Conservation (phyloP, 1,139 yeast species). For the Blastobotrys arbuscula region DNA sequence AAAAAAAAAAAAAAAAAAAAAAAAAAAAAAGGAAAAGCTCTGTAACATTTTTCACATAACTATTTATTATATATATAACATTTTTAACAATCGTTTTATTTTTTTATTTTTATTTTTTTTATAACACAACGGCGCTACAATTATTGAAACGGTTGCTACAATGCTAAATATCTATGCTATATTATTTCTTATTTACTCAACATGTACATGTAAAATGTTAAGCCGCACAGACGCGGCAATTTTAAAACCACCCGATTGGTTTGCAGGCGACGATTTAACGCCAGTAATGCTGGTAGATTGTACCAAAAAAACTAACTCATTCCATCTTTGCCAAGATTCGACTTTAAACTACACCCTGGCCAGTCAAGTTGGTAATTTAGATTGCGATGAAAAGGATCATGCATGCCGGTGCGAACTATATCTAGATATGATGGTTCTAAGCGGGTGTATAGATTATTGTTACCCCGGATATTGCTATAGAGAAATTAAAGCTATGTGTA, state of each 20-base stretch:
- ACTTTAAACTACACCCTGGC: background rate
- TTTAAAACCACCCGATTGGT: slow-evolving; percentile 1
- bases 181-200: background rate
- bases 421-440: background rate
- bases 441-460: slow-evolving; percentile 3
- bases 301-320: background rate
- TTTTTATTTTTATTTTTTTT: background rate
- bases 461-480: slow-evolving; percentile 1
- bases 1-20: too few relatives aligned
- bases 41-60: too few relatives aligned
- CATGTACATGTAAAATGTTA: background rate
- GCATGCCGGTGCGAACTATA: slow-evolving; percentile 6
- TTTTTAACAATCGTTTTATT: too few relatives aligned
- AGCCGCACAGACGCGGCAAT: background rate
- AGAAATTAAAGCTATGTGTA: background rate
- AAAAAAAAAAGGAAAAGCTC: too few relatives aligned
- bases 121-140: background rate
- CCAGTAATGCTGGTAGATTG: background rate
- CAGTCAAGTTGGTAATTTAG: background rate
- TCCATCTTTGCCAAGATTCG: background rate
- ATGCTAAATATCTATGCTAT: background rate
- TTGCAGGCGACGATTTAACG: background rate
- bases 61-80: too few relatives aligned
- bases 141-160: background rate
- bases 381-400: background rate